These are phyloP conservation scores for Russula sp. DNA, from an alignment of 768 basidiomycete species.

Conservation along the genomic window DNA sequence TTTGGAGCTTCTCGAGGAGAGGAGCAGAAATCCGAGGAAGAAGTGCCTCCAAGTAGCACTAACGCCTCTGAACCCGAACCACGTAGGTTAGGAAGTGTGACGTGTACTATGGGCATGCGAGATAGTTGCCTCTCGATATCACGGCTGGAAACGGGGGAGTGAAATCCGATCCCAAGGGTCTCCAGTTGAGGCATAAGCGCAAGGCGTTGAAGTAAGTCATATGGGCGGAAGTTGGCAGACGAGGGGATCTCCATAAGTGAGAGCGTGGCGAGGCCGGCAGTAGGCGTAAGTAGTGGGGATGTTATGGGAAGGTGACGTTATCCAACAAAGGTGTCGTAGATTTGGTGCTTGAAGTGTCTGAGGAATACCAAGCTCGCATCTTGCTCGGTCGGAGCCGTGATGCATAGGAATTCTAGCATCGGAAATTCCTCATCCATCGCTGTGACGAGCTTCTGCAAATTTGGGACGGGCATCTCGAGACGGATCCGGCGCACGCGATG, in stretches of 20 bases:
- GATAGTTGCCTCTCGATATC: neutral
- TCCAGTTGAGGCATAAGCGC: slow-evolving; percentile 6
- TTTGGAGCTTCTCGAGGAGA: neutral
- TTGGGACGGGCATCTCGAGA: neutral
- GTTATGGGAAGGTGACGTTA: neutral
- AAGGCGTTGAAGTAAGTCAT: neutral
- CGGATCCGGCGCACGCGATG: neutral
- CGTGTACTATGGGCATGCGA: too few species aligned
- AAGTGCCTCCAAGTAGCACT: neutral
- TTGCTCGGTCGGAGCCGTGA: neutral
- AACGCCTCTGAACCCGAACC: neutral
- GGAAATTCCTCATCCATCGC: neutral
- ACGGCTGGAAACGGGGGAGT: neutral
- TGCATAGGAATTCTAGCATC: neutral
- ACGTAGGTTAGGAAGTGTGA: neutral
- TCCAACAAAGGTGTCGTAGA: neutral
- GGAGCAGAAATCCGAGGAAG: neutral
- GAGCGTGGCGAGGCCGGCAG: neutral
- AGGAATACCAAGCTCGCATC: neutral
- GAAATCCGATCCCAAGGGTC: neutral
- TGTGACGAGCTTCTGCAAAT: neutral
- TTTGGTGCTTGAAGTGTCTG: neutral
- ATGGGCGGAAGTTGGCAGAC: too few species aligned
- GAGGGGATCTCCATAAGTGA: neutral
- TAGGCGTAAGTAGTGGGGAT: neutral